phyloP scores from a whole-genome alignment of 83 land plant genomes.

The Diphasiastrum complanatum region DNA sequence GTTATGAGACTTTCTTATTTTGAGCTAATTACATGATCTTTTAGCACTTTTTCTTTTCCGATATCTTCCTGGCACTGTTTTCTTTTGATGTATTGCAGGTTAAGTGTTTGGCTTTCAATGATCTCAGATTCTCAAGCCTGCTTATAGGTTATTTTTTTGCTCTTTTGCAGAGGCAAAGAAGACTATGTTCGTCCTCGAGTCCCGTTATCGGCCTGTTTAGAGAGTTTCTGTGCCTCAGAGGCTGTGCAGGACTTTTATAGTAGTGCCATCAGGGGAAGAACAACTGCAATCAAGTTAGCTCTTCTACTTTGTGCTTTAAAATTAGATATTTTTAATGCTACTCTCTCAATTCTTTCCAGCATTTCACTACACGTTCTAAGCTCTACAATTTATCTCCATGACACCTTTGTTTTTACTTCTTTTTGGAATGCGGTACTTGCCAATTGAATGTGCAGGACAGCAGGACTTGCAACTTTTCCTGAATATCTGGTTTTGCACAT shows the following conservation, averaged over 20 bases:
- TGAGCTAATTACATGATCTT: no score
- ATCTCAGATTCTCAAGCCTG: no score
- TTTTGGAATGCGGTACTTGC: not conserved
- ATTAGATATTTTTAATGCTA: no score
- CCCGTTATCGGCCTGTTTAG: constrained; percentile 87
- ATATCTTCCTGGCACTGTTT: no score
- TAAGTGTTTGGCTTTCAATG: no score
- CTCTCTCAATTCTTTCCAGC: no score
- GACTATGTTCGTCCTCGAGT: constrained; percentile 89
- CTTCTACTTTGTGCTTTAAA: not conserved
- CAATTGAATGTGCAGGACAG: constrained; percentile 50
- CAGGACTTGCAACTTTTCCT: constrained; percentile 84
- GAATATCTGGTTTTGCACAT: constrained; percentile 91
- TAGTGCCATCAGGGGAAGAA: constrained; percentile 73
- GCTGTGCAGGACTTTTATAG: constrained; percentile 90
- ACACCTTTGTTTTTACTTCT: not conserved
- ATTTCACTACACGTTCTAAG: no score
- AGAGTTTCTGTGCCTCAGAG: constrained; percentile 76
- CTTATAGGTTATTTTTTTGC: no score
- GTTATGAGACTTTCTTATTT: no score
- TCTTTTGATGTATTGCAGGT: no score
- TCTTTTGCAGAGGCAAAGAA: constrained; percentile 23
- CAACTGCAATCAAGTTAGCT: constrained; percentile 91
- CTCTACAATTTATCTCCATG: not conserved
- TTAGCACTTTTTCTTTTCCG: no score